Evolutionary conservation across 2,329 filamentous ascomycete species (phyloP), one percentile per base, ranked within the genome.

Genomic region (Diplodia intermedia): DNA sequence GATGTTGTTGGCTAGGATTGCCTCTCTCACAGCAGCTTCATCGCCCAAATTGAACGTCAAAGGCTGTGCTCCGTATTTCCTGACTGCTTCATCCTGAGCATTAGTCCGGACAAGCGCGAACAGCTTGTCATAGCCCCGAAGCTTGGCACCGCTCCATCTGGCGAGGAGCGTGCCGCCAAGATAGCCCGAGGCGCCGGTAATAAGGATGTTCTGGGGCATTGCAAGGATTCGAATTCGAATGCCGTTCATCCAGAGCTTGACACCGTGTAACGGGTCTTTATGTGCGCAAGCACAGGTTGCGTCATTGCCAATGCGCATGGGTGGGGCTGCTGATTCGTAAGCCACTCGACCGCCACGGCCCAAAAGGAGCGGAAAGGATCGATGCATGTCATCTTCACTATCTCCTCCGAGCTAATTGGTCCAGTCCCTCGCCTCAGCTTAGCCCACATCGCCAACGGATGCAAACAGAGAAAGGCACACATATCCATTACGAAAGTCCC

Each of bases 141-240:
- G 78, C 2, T 75, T 71, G 31, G 79, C 76, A 3, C 69, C 66
- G 1, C 73, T 70, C 69, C 80, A 77, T 6, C 76, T 77, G 9
- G 81, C 79, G 5, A 86, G 80, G 2, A 86, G 74, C 0, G 79
- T 81, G 2, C 85, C 85, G 26, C 85, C 85, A 0, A 86, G 81
- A 67, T 86, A 86, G 29, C 85, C 85, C 0, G 84, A 85, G 33
- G 72, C 83, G 9, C 84, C 85, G 0, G 85, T 86, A 55, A 86
- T 77, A 36, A 86, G 79, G 62, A 85, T 79, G 54, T 82, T 81
- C 68, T 75, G 75, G 55, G 72, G 60, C 75, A 76, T 77, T 8
- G 43, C 18, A n/a, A 47, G 43, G 18, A 12, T n/a, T 47, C 18
- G 40, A 9, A 5, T n/a, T 6, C 18, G n/a, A n/a, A 18, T 47